Conservation (phyloP, 2,329 filamentous ascomycete genomes). For the Ceratocystis cacaofunesta region DNA sequence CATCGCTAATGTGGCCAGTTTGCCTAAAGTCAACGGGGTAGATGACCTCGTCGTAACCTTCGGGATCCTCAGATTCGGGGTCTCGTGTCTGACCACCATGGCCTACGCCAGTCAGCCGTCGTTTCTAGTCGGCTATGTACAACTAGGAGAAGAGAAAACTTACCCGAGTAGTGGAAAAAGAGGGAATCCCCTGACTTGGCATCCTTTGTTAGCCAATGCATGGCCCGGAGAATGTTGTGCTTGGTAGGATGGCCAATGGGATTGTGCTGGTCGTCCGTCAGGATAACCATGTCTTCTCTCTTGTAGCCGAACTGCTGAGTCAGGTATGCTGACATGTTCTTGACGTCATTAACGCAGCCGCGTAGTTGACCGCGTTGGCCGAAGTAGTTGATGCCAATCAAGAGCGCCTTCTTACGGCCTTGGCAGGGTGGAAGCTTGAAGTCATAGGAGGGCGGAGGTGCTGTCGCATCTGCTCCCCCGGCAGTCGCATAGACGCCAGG, state of each 20-base stretch:
- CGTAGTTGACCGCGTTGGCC: constrained; percentile 77
- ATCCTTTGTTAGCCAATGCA: constrained; percentile 97
- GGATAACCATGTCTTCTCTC: constrained; percentile 88
- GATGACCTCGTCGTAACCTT: constrained; percentile 71
- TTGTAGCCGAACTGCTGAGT: constrained; percentile 84
- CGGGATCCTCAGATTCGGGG: constrained; percentile 64
- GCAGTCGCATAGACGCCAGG: constrained; percentile 28
- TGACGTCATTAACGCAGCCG: constrained; percentile 93
- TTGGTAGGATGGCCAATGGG: constrained; percentile 95
- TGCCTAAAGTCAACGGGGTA: constrained; percentile 71
- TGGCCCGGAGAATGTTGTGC: constrained; percentile 83
- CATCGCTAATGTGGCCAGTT: constrained; percentile 68
- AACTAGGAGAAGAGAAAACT: constrained; percentile 20
- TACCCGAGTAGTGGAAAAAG: constrained; percentile 95
- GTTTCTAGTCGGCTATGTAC: not conserved
- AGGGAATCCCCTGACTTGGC: constrained; percentile 83
- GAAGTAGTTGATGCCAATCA: constrained; percentile 97
- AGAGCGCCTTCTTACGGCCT: constrained; percentile 69
- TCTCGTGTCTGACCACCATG: constrained; percentile 74
- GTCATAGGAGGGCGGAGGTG: constrained; percentile 27
- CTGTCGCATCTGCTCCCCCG: constrained; percentile 35
- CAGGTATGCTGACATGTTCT: constrained; percentile 89
- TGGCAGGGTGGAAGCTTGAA: constrained; percentile 41
- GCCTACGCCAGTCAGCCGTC: constrained; percentile 30
- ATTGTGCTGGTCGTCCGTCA: constrained; percentile 94